Evolutionary conservation across 2,329 filamentous ascomycete genomes (phyloP).

Genomic region (Fusarium sp.): DNA sequence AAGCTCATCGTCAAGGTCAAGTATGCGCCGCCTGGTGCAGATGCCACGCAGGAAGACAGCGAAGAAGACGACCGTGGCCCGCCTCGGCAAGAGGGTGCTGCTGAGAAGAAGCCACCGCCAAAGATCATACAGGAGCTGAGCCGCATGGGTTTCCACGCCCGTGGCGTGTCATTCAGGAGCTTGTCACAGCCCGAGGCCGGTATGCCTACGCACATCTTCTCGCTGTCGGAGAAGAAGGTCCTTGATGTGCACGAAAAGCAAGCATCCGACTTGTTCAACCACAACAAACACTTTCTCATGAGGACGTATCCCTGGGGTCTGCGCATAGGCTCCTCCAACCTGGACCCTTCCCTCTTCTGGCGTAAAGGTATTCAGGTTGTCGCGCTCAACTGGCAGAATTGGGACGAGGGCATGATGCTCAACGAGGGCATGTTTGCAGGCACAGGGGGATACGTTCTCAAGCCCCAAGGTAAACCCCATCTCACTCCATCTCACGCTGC

Average conservation of each 20-base stretch:
- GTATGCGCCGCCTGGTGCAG: constrained; percentile 60
- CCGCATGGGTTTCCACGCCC: constrained; percentile 81
- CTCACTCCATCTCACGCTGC: too few relatives aligned
- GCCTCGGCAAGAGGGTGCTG: constrained; percentile 57
- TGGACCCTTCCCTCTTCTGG: constrained; percentile 88
- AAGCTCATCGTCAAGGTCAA: constrained; percentile 91
- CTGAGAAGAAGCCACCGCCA: constrained; percentile 58
- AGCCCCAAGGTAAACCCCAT: constrained; percentile 68
- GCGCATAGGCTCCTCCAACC: constrained; percentile 83
- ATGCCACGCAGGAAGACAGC: constrained; percentile 47
- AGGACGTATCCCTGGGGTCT: constrained; percentile 86
- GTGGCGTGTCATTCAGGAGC: constrained; percentile 82
- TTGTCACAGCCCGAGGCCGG: constrained; percentile 75
- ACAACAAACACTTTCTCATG: constrained; percentile 86
- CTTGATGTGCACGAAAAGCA: constrained; percentile 65
- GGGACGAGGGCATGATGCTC: constrained; percentile 94
- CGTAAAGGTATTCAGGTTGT: constrained; percentile 89
- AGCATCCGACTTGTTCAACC: constrained; percentile 70
- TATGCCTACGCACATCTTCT: constrained; percentile 76
- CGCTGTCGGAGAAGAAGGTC: constrained; percentile 70
- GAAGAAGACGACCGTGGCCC: constrained; percentile 51
- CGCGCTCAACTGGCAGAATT: constrained; percentile 91
- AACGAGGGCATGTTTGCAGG: constrained; percentile 92
- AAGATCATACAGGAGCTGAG: constrained; percentile 79
- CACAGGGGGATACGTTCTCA: constrained; percentile 85